Evolutionary conservation across 345 rosid genomes (phyloP), one percentile per base, ranked within the genome.

Genomic region (Kernera saxatilis): DNA sequence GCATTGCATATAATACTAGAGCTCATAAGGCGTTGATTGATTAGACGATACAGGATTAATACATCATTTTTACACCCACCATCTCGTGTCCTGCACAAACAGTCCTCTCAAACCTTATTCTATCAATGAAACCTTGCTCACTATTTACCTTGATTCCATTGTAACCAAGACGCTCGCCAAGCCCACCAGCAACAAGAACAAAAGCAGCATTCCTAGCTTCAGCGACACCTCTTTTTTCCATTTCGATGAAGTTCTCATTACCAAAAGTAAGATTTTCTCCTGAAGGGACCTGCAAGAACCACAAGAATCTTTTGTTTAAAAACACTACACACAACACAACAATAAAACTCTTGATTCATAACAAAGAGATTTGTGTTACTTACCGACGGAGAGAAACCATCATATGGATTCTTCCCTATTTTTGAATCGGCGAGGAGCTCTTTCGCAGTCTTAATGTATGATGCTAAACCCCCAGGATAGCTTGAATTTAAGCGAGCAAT

Each of bases 171-270:
- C 97, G 97, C 69, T 91, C 99, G 12, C 99, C 99, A 66, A 94
- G 96, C 8, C 99, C 99, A 58, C 99, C 97, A 3, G 97, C 96
- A 80, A 91, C 98, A 75, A 93, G 95, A 76, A 93, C 97, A 77
- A 93, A 93, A 43, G 90, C 94, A 70, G 95, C 87, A 63, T 85
- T 84, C 77, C 82, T 84, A 64, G 97, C 93, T 82, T 89, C 97
- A 22, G 23, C 84, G 8, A 94, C 81, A 10, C 99, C 97, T 40
- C 65, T 57, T 82, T 91, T 88, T 58, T 94, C 97, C 76, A 77
- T 83, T 61, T 84, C 85, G 35, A 89, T 77, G 67, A 91, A 94
- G 55, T 60, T 84, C 1, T 88, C 93, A 72, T 85, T 77, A 18
- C 86, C 97, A 68, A 77, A 88, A 15, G 78, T 80, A 46, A 94